Evolutionary conservation across 208 protist genomes (phyloP), one percentile per base, ranked within the genome.

Genomic region (Acanthamoeba sp.): DNA sequence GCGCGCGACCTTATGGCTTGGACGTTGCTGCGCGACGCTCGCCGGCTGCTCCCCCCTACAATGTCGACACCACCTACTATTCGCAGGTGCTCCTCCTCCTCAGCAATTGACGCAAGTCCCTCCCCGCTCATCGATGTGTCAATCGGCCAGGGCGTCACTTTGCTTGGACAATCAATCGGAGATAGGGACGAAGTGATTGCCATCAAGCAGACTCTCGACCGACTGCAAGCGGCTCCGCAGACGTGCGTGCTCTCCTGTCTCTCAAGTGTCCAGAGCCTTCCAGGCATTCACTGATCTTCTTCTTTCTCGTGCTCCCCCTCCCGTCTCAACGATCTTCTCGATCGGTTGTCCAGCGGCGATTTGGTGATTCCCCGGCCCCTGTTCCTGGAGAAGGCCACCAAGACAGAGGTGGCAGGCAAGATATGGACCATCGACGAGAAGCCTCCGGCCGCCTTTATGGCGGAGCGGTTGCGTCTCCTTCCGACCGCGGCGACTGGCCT

Each of bases 311-410:
- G 48, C 48, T 73, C 64, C 42, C 10, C 42, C 6, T 48, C 42
- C 42, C 42, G 10, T 48, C 42, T n/a, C n/a, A n/a, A n/a, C n/a
- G n/a, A n/a, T n/a, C n/a, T n/a, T n/a, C n/a, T n/a, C n/a, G n/a
- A 48, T 48, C 42, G 42, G n/a, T n/a, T 71, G 64, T 12, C 2
- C 48, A 88, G 80, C 59, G 80, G 80, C 32, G 80, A 88, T 59
- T 22, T 88, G 4, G 18, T 85, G 27, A 85, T 85, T 22, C 34
- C 76, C 27, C 42, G 80, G 18, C 80, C 80, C 24, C 2, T 62
- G 42, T 59, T 88, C 29, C 80, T 59, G 14, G 80, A 88, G 34
- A 88, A 88, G 45, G 80, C 80, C 5, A 64, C 80, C 48, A 88
- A 64, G 22, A 38, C 52, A 0, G 80, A 52, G 7, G 80, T 88